Percentiles rank a stretch among this genome's conserved stretches.
These are phyloP conservation scores for Solanum corneliomulleri DNA, from an alignment of 257 asterid genomes.

Conservation along the genomic window DNA sequence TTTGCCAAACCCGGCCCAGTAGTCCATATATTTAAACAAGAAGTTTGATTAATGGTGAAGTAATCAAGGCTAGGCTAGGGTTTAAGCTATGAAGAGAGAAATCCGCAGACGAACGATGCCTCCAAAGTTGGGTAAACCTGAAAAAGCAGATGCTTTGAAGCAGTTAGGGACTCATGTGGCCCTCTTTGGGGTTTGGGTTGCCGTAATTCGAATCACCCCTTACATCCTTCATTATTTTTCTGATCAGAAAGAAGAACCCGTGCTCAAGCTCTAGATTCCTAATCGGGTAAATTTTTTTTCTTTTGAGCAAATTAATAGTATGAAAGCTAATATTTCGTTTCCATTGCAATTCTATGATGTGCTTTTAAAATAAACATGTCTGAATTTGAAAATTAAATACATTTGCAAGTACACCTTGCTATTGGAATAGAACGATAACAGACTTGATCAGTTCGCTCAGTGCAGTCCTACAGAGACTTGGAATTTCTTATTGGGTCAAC, in stretches of 20 bases:
- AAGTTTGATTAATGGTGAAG: background rate
- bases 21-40: background rate
- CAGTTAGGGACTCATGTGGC: constrained; percentile 68
- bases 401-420: background rate
- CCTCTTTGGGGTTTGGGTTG: constrained; percentile 76
- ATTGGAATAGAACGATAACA: background rate
- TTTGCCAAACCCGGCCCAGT: background rate
- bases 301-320: background rate
- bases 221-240: constrained; percentile 66
- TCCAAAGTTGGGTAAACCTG: constrained; percentile 73
- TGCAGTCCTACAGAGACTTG: background rate
- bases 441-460: background rate
- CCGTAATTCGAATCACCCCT: constrained; percentile 61
- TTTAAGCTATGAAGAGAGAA: background rate
- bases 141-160: constrained; percentile 82
- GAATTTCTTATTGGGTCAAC: background rate
- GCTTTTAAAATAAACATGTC: background rate
- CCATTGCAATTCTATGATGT: background rate
- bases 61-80: constrained; percentile 19
- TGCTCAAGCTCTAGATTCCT: constrained; percentile 37
- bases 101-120: constrained; percentile 36
- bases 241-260: constrained; percentile 43
- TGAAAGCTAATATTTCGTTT: background rate
- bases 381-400: background rate
- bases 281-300: background rate